Base-by-base conservation (phyloP, 768 basidiomycete species). In the Cystofilobasidium capitatum region DNA sequence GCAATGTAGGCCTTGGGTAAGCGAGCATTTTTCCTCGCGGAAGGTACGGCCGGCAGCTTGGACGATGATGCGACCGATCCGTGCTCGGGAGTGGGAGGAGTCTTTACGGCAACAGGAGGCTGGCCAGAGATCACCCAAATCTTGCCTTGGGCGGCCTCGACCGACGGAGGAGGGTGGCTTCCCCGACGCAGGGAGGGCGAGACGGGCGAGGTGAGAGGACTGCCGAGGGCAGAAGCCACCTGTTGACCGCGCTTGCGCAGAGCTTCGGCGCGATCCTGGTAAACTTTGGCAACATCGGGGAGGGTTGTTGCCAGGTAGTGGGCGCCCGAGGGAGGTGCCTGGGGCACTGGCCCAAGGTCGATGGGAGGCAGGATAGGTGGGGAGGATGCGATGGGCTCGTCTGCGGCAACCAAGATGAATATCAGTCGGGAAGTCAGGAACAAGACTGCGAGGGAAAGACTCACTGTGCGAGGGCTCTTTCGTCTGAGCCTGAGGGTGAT, bases 81-180 rank as follows among this genome's bases (percentile, higher is more conserved):
- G 22, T n/a, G n/a, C n/a, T 55, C 51, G 4, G 26, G 51, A 14
- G 51, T 55, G 2, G 51, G 51, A 26, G 26, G 26, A 7, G 51
- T 55, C 51, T 16, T 6, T 14, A 33, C n/a, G 51, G 33, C 51
- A 17, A 31, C 20, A 1, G 51, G n/a, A 1, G 51, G 51, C 51
- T 68, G 61, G 2, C 60, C 59, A 4, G 61, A 57, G 59, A 68
- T 55, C 60, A 68, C 51, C 60, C 66, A 68, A 10, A 58, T 7
- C 37, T 55, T 49, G 33, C 54, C n/a, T 14, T 54, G 37, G 0
- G 39, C 54, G 5, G 60, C 66, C 5, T 13, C 29, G 51, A 55
- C 51, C 31, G 51, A 55, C 4, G 29, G 24, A 13, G 59, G 51
- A 16, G 60, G 59, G 16, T 62, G 31, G 26, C 36, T 62, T 16